Evolutionary conservation across 345 rosid genomes (phyloP), one percentile per base, ranked within the genome.

Genomic region (Limnanthes douglasii): DNA sequence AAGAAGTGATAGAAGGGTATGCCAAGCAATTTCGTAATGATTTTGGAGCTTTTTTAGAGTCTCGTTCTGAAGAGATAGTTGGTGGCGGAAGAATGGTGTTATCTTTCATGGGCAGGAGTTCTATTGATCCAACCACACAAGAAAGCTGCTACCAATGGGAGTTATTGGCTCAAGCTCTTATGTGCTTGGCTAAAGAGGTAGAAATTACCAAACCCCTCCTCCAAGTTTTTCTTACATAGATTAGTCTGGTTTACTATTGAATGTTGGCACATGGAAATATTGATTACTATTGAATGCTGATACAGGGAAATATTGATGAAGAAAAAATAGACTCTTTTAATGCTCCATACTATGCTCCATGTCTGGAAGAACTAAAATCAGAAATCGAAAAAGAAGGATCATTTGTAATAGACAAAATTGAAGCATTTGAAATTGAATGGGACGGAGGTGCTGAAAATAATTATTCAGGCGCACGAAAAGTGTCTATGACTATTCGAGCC

Each of bases 291-390:
- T 12, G 2, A 2, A 2, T 26, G n/a, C 8, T 26, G 3, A 2
- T 6, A 12, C 32, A 84, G 88, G 83, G 83, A n/a, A 34, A 41
- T 11, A 21, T 74, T 4, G 65, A 77, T 33, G 80, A 69, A 49
- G 73, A 61, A 41, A 69, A 67, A 39, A 48, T 80, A 0, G 83
- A 86, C 47, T 53, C 65, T n/a, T 86, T 86, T 46, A 68, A 86
- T 29, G 72, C 69, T 5, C 96, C 96, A 1, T 86, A 63, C 54
- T 86, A 86, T 31, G 80, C 70, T 14, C 76, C 96, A 2, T 59
- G 67, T 18, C 32, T 45, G 0, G 86, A 77, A 34, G 93, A 85
- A 45, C 19, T 74, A 8, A 74, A 33, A 21, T 1, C 12, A 17
- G 83, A 23, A 33, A 53, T 74, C 18, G 54, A 64, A 14, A 63